Evolutionary conservation across 257 asterid genomes (phyloP), one percentile per base, ranked within the genome.

Genomic region (Nicotiana noctiflora): DNA sequence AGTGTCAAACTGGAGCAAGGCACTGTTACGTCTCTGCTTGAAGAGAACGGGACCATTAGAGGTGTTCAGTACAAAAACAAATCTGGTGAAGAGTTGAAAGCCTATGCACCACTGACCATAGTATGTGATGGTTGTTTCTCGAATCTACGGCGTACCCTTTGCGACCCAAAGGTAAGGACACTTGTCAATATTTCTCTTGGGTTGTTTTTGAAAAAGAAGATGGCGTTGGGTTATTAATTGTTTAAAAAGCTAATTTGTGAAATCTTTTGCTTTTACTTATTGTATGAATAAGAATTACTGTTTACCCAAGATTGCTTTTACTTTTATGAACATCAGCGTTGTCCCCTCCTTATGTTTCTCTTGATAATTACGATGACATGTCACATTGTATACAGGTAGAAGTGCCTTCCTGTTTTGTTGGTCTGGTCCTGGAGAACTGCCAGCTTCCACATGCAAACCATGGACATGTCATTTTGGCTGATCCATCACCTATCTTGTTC

Each of bases 91-190:
- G 94, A 90, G 76, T 32, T 83, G 66, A 86, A 82, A 67, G 88
- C 94, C 6, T 85, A 83, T 82, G 92, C 96, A 23, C 92, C 96
- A 79, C 82, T 91, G 15, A 91, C 96, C 19, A 76, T 91, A 75
- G 96, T 91, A 4, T 91, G 96, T 60, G 96, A 91, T 80, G 96
- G 94, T n/a, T 91, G 96, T 83, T 91, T 88, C 83, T 91, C 96
- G 32, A 91, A 90, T 82, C 86, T 91, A 56, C 84, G 96, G 7
- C 90, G 94, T 27, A 70, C 91, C 15, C 92, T 91, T 76, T 91
- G 93, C 62, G 86, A 80, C 46, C 93, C 96, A n/a, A 88, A 90
- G 92, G 96, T 91, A 82, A 85, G 70, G 55, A 52, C 15, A 29
- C 68, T 18, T 55, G 3, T n/a, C 7, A 21, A 40, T 34, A 18